Percentiles rank a stretch among this genome's conserved stretches.
phyloP scores from a whole-genome alignment of 768 basidiomycete species.

The Termitomyces sp. region DNA sequence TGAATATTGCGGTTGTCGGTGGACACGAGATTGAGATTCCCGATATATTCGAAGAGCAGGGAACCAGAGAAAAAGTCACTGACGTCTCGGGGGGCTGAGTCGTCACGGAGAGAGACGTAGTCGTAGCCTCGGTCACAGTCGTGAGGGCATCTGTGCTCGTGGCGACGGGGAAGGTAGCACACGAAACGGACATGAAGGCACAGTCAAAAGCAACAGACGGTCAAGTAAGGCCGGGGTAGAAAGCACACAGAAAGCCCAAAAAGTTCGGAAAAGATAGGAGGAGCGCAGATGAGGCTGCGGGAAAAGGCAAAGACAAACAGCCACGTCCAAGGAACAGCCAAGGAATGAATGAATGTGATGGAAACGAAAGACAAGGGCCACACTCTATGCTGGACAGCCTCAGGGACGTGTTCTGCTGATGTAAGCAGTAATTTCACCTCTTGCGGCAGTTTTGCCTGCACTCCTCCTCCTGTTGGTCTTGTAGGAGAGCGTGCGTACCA shows the following conservation, averaged over 20 bases:
- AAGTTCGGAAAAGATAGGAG: slow-evolving; percentile 2
- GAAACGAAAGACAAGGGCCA: slow-evolving; percentile 12
- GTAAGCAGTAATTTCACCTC: slow-evolving; percentile 8
- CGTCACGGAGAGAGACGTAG: slow-evolving; percentile 32
- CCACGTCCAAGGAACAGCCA: slow-evolving; percentile 11
- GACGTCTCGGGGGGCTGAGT: slow-evolving; percentile 24
- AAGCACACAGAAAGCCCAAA: neutral
- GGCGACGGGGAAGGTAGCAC: slow-evolving; percentile 39
- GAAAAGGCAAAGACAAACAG: slow-evolving; percentile 5
- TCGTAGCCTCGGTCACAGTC: slow-evolving; percentile 31
- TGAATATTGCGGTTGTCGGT: slow-evolving; percentile 13
- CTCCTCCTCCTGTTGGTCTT: neutral
- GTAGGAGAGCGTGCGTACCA: neutral
- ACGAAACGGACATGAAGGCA: slow-evolving; percentile 33
- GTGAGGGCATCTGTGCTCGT: slow-evolving; percentile 38
- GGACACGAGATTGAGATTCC: slow-evolving; percentile 9
- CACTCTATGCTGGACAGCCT: slow-evolving; percentile 15
- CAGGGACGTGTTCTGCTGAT: slow-evolving; percentile 14
- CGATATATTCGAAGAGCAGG: slow-evolving; percentile 23
- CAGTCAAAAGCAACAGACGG: slow-evolving; percentile 15
- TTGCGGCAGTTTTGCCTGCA: neutral
- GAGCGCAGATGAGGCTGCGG: slow-evolving; percentile 8
- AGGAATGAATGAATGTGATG: slow-evolving; percentile 6
- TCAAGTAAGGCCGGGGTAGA: neutral
- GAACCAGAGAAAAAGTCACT: slow-evolving; percentile 28